Percentiles rank a stretch among this genome's conserved stretches.
These are phyloP conservation scores for Aspergillus japonicus DNA, from an alignment of 2,329 filamentous ascomycete genomes.

Conservation along the genomic window DNA sequence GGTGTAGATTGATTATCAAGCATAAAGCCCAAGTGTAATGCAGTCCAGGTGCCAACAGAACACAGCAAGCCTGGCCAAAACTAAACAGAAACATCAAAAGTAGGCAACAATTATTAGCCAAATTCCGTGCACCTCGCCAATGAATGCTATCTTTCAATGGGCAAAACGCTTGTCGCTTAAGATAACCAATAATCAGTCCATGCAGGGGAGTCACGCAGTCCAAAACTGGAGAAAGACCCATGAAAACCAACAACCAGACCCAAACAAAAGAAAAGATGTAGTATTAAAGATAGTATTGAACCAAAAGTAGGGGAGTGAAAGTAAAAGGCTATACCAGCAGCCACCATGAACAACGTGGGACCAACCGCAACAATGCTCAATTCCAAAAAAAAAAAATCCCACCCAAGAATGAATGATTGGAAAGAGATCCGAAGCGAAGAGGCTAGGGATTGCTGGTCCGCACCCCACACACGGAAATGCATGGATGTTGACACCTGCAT, in stretches of 20 bases:
- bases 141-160: neutral
- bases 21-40: neutral
- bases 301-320: no score
- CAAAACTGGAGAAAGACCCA: neutral
- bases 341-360: neutral
- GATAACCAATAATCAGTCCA: neutral
- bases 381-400: no score
- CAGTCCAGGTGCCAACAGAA: neutral
- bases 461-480: neutral
- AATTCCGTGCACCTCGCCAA: neutral
- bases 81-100: neutral
- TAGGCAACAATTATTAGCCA: neutral
- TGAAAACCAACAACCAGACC: no score
- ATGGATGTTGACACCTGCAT: constrained; percentile 16
- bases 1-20: neutral
- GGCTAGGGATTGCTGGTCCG: no score
- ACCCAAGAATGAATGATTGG: no score
- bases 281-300: no score
- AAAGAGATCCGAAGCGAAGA: no score
- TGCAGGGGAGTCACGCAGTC: neutral
- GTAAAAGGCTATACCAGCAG: no score
- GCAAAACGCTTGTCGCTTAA: neutral
- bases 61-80: neutral
- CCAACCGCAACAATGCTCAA: neutral
- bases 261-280: no score